These are phyloP conservation scores for Arachis monticola DNA, from an alignment of 331 rosid genomes.

Conservation along the genomic window DNA sequence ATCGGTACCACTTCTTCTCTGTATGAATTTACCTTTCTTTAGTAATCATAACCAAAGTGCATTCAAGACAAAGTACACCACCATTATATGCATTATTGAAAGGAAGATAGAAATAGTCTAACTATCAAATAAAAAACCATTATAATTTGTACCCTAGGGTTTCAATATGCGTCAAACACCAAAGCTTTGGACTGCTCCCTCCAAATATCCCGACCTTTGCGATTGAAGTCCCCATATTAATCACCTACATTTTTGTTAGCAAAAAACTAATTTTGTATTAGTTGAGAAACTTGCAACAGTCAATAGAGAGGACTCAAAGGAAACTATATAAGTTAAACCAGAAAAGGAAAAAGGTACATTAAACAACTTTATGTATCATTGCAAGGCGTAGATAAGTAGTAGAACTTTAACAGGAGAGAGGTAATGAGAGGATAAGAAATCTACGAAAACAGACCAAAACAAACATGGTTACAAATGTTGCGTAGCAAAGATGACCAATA, in stretches of 20 bases:
- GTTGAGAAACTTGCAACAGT: slow-evolving; percentile 19
- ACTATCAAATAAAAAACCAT: background rate
- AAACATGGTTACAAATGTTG: too few species aligned
- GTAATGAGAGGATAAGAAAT: too few species aligned
- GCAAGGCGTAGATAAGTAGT: too few species aligned
- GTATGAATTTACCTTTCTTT: slow-evolving; percentile 22
- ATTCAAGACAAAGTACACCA: slow-evolving; percentile 14
- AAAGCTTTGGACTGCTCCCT: slow-evolving; percentile 73
- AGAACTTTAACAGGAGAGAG: too few species aligned
- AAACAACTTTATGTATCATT: too few species aligned
- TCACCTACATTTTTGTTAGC: slow-evolving; percentile 61
- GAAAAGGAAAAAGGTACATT: too few species aligned
- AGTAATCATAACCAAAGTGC: slow-evolving; percentile 13
- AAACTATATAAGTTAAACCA: background rate
- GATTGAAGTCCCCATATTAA: slow-evolving; percentile 84
- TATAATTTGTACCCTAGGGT: slow-evolving; percentile 68
- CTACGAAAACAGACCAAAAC: too few species aligned
- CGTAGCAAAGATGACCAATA: too few species aligned
- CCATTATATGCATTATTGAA: slow-evolving; percentile 5
- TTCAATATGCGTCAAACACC: slow-evolving; percentile 95
- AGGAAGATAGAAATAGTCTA: background rate
- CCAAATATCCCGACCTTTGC: slow-evolving; percentile 91
- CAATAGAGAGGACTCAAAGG: slow-evolving; percentile 8
- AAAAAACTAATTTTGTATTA: background rate
- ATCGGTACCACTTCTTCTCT: slow-evolving; percentile 1